A percentile compares a stretch with the other conserved stretches of the same genome.
Evolutionary conservation across 2,329 filamentous ascomycete genomes (phyloP).

Genomic region (Fusarium sterilihyphosum): DNA sequence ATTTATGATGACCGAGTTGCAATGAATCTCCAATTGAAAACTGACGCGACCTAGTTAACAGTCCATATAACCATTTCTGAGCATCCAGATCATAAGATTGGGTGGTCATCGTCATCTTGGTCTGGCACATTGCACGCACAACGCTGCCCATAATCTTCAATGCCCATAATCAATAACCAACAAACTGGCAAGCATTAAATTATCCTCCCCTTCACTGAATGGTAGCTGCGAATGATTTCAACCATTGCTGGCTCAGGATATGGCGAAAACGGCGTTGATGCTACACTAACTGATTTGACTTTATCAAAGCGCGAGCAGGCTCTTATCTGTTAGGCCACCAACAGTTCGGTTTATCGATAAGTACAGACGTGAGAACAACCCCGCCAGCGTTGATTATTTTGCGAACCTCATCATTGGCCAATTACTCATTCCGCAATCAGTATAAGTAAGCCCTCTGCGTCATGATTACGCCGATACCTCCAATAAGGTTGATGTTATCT

Average conservation of each 20-base stretch:
- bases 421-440: not conserved
- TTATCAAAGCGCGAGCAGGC: fast-evolving
- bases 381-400: not conserved
- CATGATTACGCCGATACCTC: constrained; percentile 1
- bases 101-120: fast-evolving
- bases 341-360: not conserved
- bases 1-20: not conserved
- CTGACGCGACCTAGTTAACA: not conserved
- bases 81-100: too few species aligned
- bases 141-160: not conserved
- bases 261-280: not conserved
- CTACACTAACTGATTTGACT: fast-evolving
- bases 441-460: not conserved
- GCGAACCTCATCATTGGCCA: not conserved
- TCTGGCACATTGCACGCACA: not conserved
- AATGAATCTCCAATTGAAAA: not conserved
- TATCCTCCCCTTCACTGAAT: fast-evolving
- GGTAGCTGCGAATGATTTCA: not conserved
- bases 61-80: not conserved
- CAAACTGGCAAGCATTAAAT: too few species aligned
- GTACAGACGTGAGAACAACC: not conserved
- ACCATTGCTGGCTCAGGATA: too few species aligned
- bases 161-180: not conserved
- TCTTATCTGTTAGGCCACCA: not conserved
- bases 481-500: not conserved